A percentile compares a stretch with the other conserved stretches of the same genome.
These are phyloP conservation scores for Penicillium glabrum DNA, from an alignment of 2,329 filamentous ascomycete genomes.

Conservation along the genomic window DNA sequence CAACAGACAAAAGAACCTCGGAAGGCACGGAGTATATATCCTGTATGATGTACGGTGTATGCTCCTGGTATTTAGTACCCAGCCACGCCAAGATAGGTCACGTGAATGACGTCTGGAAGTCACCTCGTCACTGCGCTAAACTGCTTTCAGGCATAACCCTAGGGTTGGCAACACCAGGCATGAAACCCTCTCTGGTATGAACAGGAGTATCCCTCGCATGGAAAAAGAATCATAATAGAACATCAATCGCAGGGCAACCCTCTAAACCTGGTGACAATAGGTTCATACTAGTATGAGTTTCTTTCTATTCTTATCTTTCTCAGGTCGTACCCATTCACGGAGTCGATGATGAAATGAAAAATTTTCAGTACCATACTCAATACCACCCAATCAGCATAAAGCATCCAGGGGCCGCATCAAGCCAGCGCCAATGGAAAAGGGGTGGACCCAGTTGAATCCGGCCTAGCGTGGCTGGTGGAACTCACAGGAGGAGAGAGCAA, in stretches of 20 bases:
- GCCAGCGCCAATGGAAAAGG: constrained; percentile 14
- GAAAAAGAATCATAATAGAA: not conserved
- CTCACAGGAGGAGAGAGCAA: constrained; percentile 13
- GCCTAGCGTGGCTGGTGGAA: constrained; percentile 23
- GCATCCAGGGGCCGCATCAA: constrained; percentile 4
- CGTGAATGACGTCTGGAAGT: constrained; percentile 22
- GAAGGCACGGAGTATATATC: not conserved
- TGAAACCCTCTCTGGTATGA: constrained; percentile 4
- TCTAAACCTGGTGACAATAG: not conserved
- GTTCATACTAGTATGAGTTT: not conserved
- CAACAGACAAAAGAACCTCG: not conserved
- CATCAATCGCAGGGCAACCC: not conserved
- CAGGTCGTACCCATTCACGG: not conserved
- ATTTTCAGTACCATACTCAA: constrained; percentile 12
- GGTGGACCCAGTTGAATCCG: constrained; percentile 12
- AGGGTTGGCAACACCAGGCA: constrained; percentile 13
- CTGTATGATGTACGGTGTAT: not conserved
- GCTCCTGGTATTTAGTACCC: not conserved
- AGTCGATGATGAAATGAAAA: constrained; percentile 11
- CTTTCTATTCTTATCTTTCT: not conserved
- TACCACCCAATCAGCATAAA: constrained; percentile 12
- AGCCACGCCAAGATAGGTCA: constrained; percentile 2
- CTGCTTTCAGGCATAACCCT: constrained; percentile 20
- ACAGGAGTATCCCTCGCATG: constrained; percentile 3
- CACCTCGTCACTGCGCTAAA: constrained; percentile 14